Conservation (phyloP, 2,329 filamentous ascomycete genomes). For the Botrytis porri region DNA sequence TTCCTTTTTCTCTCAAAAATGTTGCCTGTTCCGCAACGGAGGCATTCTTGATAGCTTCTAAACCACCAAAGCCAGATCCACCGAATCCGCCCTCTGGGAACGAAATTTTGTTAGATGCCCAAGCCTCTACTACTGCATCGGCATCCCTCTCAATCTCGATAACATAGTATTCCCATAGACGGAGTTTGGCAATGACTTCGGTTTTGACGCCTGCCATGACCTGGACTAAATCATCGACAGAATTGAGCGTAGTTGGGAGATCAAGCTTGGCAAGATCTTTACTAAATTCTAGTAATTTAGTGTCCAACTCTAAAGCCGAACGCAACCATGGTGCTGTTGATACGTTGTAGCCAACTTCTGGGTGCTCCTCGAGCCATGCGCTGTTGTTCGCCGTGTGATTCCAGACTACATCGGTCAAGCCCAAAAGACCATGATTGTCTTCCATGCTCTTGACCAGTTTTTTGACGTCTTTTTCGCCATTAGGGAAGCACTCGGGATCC, state of each 20-base stretch:
- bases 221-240: constrained; percentile 67
- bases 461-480: constrained; percentile 77
- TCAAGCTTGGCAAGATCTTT: constrained; percentile 62
- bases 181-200: constrained; percentile 71
- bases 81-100: constrained; percentile 53
- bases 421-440: constrained; percentile 77
- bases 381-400: constrained; percentile 98
- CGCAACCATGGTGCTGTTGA: constrained; percentile 79
- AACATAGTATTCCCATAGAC: constrained; percentile 92
- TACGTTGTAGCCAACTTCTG: constrained; percentile 92
- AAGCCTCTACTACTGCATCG: constrained; percentile 66
- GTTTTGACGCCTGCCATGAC: constrained; percentile 84
- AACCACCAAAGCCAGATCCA: constrained; percentile 46
- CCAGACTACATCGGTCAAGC: constrained; percentile 93
- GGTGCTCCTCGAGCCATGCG: constrained; percentile 89
- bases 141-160: constrained; percentile 74
- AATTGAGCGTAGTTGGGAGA: constrained; percentile 71
- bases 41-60: constrained; percentile 53
- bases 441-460: constrained; percentile 79
- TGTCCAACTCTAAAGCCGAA: constrained; percentile 74
- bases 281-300: constrained; percentile 64
- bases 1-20: constrained; percentile 59
- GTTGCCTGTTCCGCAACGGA: constrained; percentile 55
- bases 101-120: constrained; percentile 59
- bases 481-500: constrained; percentile 77